phyloP scores from a whole-genome alignment of 2,329 filamentous ascomycete species.

The Sporothrix brasiliensis region DNA sequence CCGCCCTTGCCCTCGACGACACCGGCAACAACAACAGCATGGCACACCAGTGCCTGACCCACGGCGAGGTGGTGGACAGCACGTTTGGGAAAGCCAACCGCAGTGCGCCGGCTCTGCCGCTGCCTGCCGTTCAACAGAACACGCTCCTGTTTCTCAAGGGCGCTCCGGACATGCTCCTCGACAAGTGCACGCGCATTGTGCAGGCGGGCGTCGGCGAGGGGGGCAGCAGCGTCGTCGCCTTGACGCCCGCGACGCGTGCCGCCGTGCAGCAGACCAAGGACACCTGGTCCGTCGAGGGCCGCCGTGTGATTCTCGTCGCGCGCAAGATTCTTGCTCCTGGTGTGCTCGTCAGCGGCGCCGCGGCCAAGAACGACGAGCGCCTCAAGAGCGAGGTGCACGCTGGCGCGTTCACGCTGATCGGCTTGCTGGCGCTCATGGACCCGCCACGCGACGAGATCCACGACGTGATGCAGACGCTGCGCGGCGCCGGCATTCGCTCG shows the following conservation, averaged over 20 bases:
- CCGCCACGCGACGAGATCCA: constrained; percentile 74
- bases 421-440: constrained; percentile 76
- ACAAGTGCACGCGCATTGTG: constrained; percentile 61
- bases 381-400: constrained; percentile 56
- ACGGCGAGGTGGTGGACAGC: not conserved
- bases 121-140: constrained; percentile 27
- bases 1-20: constrained; percentile 55
- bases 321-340: constrained; percentile 58
- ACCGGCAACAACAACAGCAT: not conserved
- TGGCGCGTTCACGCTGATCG: constrained; percentile 65
- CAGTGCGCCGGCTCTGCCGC: not conserved
- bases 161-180: constrained; percentile 72
- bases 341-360: constrained; percentile 36
- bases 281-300: constrained; percentile 67
- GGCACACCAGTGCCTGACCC: constrained; percentile 4
- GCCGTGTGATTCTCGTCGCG: constrained; percentile 67
- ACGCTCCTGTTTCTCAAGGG: constrained; percentile 72
- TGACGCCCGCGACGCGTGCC: constrained; percentile 51
- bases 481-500: constrained; percentile 70
- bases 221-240: constrained; percentile 51
- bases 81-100: not conserved
- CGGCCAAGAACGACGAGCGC: constrained; percentile 51
- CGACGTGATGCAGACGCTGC: constrained; percentile 65
- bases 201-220: constrained; percentile 39
- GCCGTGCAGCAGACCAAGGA: constrained; percentile 65